Percentiles rank a stretch among this genome's conserved stretches.
These are phyloP conservation scores for Endotrypanum monterogeii DNA, from an alignment of 208 protist genomes.

Conservation along the genomic window DNA sequence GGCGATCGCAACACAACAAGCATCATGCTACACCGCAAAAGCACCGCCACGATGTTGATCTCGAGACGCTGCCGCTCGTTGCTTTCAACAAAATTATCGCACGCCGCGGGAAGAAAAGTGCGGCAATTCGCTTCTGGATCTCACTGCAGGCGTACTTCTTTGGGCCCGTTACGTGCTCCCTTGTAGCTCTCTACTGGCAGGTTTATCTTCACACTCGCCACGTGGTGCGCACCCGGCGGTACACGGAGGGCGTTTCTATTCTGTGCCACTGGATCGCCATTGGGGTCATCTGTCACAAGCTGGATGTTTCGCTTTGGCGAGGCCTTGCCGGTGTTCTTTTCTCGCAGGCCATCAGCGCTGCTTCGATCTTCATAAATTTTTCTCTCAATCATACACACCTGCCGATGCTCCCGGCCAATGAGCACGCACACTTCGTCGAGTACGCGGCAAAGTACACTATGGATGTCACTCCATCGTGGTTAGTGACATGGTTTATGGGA, in stretches of 20 bases:
- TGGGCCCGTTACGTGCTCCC: slow-evolving; percentile 59
- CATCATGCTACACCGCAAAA: slow-evolving; percentile 81
- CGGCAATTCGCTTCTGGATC: slow-evolving; percentile 60
- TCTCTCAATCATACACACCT: slow-evolving; percentile 81
- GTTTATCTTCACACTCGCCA: slow-evolving; percentile 75
- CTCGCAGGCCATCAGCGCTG: slow-evolving; percentile 55
- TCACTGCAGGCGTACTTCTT: slow-evolving; percentile 73
- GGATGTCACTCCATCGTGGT: slow-evolving; percentile 52
- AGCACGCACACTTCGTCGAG: slow-evolving; percentile 75
- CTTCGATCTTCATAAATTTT: slow-evolving; percentile 85
- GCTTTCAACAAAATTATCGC: slow-evolving; percentile 77
- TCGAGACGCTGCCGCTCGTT: slow-evolving; percentile 80
- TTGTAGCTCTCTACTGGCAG: slow-evolving; percentile 81
- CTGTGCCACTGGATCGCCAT: slow-evolving; percentile 48
- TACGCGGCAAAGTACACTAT: slow-evolving; percentile 73
- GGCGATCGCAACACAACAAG: slow-evolving; percentile 81
- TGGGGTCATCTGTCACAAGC: slow-evolving; percentile 37
- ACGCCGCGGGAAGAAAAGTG: slow-evolving; percentile 29
- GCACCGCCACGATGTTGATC: slow-evolving; percentile 68
- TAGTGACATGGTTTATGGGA: slow-evolving; percentile 77
- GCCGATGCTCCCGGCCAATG: slow-evolving; percentile 41
- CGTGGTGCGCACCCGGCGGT: slow-evolving; percentile 58
- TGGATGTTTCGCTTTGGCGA: slow-evolving; percentile 43
- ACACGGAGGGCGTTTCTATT: slow-evolving; percentile 55
- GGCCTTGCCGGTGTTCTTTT: slow-evolving; percentile 54